phyloP scores from a whole-genome alignment of 345 rosid species.

The Gossypium anomalum region DNA sequence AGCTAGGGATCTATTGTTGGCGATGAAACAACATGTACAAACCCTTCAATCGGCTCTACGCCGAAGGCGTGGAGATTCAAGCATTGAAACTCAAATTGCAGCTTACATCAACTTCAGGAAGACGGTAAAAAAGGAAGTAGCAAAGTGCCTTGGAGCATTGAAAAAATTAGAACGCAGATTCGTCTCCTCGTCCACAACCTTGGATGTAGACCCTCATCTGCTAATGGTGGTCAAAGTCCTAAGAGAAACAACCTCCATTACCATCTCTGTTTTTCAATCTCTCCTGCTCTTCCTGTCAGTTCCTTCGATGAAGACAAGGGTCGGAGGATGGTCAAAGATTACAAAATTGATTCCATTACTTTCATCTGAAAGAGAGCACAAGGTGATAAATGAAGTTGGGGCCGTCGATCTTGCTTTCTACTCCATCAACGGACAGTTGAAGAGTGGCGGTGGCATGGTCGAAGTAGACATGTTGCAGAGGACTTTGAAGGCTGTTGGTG shows the following conservation, averaged over 20 bases:
- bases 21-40: conserved; percentile 35
- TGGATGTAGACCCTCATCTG: conserved; percentile 10
- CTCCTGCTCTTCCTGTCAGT: conserved; percentile 23
- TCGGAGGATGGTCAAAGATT: conserved; percentile 28
- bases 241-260: conserved; percentile 22
- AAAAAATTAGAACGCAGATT: conserved; percentile 22
- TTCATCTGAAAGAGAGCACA: conserved; percentile 9
- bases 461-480: conserved; percentile 21
- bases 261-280: conserved; percentile 19
- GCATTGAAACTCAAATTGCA: conserved; percentile 22
- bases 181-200: neutral
- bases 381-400: conserved; percentile 32
- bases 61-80: conserved; percentile 30
- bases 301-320: conserved; percentile 21
- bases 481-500: conserved; percentile 27
- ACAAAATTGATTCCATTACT: conserved; percentile 29
- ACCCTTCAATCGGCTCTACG: conserved; percentile 50
- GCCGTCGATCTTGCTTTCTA: conserved; percentile 31
- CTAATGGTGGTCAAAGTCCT: conserved; percentile 15
- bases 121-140: conserved; percentile 20
- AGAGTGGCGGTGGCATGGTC: neutral
- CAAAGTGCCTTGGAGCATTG: conserved; percentile 19
- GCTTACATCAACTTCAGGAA: conserved; percentile 26
- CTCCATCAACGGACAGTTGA: conserved; percentile 5
- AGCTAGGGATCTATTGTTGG: conserved; percentile 31